These are phyloP conservation scores for Sonneratia caseolaris DNA, from an alignment of 345 rosid genomes.

Conservation along the genomic window DNA sequence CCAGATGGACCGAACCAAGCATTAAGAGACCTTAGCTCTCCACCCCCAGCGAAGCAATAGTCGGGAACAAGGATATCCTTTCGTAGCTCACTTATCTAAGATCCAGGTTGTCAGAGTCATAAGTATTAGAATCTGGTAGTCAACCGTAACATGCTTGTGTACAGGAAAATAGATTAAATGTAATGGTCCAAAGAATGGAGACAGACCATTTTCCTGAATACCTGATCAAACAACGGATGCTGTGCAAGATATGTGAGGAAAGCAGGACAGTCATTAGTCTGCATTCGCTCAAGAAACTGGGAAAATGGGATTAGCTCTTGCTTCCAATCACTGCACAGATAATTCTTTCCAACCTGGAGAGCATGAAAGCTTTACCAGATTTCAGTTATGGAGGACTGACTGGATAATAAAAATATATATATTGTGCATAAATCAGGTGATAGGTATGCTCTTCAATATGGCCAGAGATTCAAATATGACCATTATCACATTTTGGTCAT, in stretches of 20 bases:
- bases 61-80: constrained; percentile 84
- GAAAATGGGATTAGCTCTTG: constrained; percentile 94
- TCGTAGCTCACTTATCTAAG: constrained; percentile 74
- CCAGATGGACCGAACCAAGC: constrained; percentile 99
- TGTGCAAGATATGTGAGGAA: constrained; percentile 86
- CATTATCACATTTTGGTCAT: background rate
- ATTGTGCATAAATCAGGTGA: background rate
- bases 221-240: constrained; percentile 96
- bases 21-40: constrained; percentile 74
- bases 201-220: constrained; percentile 5
- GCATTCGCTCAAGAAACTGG: constrained; percentile 76
- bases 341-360: constrained; percentile 91
- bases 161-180: background rate
- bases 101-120: constrained; percentile 10
- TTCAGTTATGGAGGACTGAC: constrained; percentile 24
- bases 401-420: background rate
- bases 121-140: constrained; percentile 1
- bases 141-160: background rate
- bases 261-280: constrained; percentile 26
- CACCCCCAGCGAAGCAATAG: constrained; percentile 93
- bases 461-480: background rate
- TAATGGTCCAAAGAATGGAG: background rate
- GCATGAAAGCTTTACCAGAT: constrained; percentile 50
- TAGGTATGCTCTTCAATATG: background rate
- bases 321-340: constrained; percentile 87